A percentile compares a stretch with the other conserved stretches of the same genome.
Evolutionary conservation across 805 yeast genomes (phyloP).

Genomic region (Zygosaccharomyces pseudorouxii): DNA sequence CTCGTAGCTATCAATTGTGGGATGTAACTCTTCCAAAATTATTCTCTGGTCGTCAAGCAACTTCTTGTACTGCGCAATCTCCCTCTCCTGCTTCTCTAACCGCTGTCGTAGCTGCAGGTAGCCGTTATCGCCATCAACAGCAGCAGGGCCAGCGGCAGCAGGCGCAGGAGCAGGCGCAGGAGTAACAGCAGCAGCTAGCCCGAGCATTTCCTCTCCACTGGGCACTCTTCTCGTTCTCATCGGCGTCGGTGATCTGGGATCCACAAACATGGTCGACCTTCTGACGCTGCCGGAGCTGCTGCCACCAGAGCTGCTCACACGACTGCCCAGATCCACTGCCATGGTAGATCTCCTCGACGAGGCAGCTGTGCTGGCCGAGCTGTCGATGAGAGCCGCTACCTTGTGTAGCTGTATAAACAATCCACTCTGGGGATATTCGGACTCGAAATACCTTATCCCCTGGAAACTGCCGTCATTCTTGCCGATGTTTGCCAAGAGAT

Average conservation of each 20-base stretch:
- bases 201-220: conserved; percentile 1
- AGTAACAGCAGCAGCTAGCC: background rate
- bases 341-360: background rate
- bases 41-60: conserved; percentile 32
- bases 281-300: conserved; percentile 17
- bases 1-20: conserved; percentile 31
- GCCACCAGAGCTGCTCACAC: conserved; percentile 13
- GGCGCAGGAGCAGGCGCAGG: too few species aligned
- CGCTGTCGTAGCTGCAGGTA: conserved; percentile 3
- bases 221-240: conserved; percentile 5
- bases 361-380: conserved; percentile 5
- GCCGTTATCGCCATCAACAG: background rate
- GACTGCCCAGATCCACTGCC: conserved; percentile 2
- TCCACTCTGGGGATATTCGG: conserved; percentile 62
- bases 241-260: conserved; percentile 16
- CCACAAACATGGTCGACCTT: conserved; percentile 10
- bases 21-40: conserved; percentile 32
- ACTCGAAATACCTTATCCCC: conserved; percentile 65
- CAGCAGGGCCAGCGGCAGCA: background rate
- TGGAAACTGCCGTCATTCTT: conserved; percentile 81
- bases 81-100: conserved; percentile 21
- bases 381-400: conserved; percentile 29
- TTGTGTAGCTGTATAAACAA: conserved; percentile 61
- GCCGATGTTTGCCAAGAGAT: conserved; percentile 65
- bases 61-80: conserved; percentile 25